Conservation (phyloP, 768 basidiomycete genomes). For the Kwoniella sp. region DNA sequence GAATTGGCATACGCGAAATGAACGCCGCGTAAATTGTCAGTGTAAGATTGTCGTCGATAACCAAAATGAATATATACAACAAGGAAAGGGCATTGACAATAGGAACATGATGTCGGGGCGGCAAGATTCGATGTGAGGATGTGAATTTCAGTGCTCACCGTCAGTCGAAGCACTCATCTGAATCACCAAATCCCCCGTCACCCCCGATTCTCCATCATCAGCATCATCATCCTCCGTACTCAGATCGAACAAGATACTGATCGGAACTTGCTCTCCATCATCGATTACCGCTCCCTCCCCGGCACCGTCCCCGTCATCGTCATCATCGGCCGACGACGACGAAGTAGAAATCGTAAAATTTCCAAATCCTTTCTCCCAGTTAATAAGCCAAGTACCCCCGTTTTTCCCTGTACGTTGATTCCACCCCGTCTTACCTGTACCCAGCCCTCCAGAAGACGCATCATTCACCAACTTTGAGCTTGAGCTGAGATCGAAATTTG, state of each 20-base stretch:
- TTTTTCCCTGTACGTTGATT: constrained; percentile 28
- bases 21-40: no score
- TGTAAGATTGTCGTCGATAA: no score
- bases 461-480: constrained; percentile 4
- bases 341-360: constrained; percentile 45
- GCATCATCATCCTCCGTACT: constrained; percentile 21
- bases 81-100: no score
- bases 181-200: constrained; percentile 33
- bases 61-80: no score
- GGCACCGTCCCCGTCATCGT: not conserved
- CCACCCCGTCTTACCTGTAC: constrained; percentile 3
- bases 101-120: no score
- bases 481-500: constrained; percentile 21
- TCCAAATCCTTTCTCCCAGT: constrained; percentile 47
- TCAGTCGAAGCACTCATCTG: constrained; percentile 42
- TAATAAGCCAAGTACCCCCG: constrained; percentile 32
- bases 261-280: constrained; percentile 9
- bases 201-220: not conserved
- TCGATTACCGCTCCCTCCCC: not conserved
- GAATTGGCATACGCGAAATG: no score
- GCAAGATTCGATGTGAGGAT: no score
- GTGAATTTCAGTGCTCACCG: constrained; percentile 31
- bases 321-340: not conserved
- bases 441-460: constrained; percentile 30
- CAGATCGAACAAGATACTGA: constrained; percentile 29